These are phyloP conservation scores for Fraxinus paxiana DNA, from an alignment of 305 asterid species.

Conservation along the genomic window DNA sequence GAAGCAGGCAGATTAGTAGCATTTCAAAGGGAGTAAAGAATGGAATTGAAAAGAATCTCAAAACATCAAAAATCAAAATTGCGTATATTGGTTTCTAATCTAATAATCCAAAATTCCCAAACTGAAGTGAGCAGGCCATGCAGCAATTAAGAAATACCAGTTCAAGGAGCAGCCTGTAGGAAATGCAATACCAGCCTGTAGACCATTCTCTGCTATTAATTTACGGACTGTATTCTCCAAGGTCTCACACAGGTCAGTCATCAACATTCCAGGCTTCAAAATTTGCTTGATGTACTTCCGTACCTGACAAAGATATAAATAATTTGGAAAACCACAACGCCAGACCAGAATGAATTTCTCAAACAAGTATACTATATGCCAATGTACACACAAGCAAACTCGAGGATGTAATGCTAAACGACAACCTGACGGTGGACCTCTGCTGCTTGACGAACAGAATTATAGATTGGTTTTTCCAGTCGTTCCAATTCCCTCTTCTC, in stretches of 20 bases:
- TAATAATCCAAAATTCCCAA: background rate
- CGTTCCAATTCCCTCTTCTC: constrained; percentile 94
- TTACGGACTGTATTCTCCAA: constrained; percentile 87
- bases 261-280: constrained; percentile 89
- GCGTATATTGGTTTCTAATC: background rate
- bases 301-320: constrained; percentile 46
- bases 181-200: constrained; percentile 53
- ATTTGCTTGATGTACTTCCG: constrained; percentile 71
- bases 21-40: background rate
- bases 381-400: constrained; percentile 9
- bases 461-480: constrained; percentile 72
- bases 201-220: constrained; percentile 73
- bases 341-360: background rate
- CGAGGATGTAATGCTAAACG: constrained; percentile 13
- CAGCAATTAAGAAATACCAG: constrained; percentile 24
- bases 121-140: background rate
- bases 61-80: background rate
- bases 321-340: background rate
- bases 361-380: background rate
- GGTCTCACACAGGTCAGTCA: constrained; percentile 92
- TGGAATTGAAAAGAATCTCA: background rate
- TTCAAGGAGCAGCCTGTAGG: constrained; percentile 55
- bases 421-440: constrained; percentile 97
- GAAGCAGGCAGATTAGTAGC: background rate
- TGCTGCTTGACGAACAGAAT: constrained; percentile 92